Percentiles rank a stretch among this genome's conserved stretches.
Conservation (phyloP, 441 rosid species). For the Brassica balearica region DNA sequence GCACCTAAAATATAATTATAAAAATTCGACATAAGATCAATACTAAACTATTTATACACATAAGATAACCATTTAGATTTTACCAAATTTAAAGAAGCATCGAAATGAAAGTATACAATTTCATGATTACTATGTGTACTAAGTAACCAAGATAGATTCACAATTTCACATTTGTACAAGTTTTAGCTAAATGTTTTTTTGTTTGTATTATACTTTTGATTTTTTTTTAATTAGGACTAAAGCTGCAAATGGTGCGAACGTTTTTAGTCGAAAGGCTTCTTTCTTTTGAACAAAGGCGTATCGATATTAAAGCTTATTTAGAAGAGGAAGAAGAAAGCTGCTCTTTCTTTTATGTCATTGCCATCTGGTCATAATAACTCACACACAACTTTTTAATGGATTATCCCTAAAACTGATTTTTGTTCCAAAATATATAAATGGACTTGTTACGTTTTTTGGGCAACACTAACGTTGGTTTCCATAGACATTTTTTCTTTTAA, state of each 20-base stretch:
- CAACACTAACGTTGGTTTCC: not conserved
- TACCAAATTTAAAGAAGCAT: not conserved
- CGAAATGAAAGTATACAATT: not conserved
- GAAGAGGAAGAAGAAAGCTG: too few relatives aligned
- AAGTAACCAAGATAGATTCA: not conserved
- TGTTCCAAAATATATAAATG: too few relatives aligned
- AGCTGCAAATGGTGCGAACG: constrained; percentile 35
- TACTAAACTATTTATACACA: not conserved
- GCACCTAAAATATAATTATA: not conserved
- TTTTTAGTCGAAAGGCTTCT: constrained; percentile 23
- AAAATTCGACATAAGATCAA: too few relatives aligned
- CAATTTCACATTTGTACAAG: not conserved
- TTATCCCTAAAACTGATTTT: too few relatives aligned
- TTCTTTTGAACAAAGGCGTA: not conserved
- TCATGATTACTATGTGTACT: constrained; percentile 1
- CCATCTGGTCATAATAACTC: too few relatives aligned
- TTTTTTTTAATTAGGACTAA: constrained; percentile 11
- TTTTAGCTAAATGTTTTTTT: not conserved
- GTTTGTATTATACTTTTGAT: not conserved
- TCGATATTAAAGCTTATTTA: too few relatives aligned
- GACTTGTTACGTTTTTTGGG: too few relatives aligned
- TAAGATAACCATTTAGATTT: constrained; percentile 9
- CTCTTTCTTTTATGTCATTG: too few relatives aligned
- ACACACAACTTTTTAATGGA: too few relatives aligned
- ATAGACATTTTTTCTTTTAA: not conserved